These are phyloP conservation scores for Podila verticillata DNA, from an alignment of 192 early-diverging fungal genomes.

Conservation along the genomic window DNA sequence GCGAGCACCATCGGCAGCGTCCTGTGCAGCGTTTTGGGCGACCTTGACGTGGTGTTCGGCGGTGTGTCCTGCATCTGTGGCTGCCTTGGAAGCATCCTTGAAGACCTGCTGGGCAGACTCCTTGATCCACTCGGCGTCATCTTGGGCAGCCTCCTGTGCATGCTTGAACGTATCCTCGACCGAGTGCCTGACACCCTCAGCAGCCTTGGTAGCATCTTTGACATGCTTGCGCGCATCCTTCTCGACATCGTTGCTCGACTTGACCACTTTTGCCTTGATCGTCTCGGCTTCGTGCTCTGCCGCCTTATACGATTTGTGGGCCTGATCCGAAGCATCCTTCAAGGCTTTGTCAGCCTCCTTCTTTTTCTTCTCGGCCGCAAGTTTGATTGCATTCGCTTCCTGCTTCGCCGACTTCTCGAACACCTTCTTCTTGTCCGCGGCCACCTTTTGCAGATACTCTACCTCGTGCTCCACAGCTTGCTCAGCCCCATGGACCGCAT, in stretches of 20 bases:
- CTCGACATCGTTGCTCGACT: not conserved
- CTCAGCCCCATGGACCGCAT: slow-evolving; percentile 8
- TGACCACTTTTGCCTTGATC: slow-evolving; percentile 22
- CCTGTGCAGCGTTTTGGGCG: slow-evolving; percentile 7
- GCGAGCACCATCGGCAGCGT: not conserved
- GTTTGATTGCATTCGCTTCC: slow-evolving; percentile 7
- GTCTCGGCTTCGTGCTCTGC: slow-evolving; percentile 12
- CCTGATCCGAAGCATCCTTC: slow-evolving; percentile 10
- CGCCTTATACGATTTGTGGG: slow-evolving; percentile 17
- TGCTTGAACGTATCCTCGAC: not conserved
- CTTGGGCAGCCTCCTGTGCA: not conserved
- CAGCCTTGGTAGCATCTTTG: not conserved
- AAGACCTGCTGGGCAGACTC: not conserved
- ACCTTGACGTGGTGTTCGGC: slow-evolving; percentile 6
- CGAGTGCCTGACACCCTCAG: not conserved
- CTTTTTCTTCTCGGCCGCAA: slow-evolving; percentile 5
- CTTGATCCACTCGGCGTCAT: slow-evolving; percentile 9
- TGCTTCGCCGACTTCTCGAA: slow-evolving; percentile 8
- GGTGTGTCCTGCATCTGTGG: slow-evolving; percentile 6
- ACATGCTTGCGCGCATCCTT: not conserved
- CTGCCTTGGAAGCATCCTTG: slow-evolving; percentile 6
- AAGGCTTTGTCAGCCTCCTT: slow-evolving; percentile 13
- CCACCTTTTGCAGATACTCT: slow-evolving; percentile 9
- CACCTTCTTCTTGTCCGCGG: slow-evolving; percentile 2
- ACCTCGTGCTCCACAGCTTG: slow-evolving; percentile 15